These are phyloP conservation scores for Globisporangium irregulare DNA, from an alignment of 352 stramenopile genomes.

Conservation along the genomic window DNA sequence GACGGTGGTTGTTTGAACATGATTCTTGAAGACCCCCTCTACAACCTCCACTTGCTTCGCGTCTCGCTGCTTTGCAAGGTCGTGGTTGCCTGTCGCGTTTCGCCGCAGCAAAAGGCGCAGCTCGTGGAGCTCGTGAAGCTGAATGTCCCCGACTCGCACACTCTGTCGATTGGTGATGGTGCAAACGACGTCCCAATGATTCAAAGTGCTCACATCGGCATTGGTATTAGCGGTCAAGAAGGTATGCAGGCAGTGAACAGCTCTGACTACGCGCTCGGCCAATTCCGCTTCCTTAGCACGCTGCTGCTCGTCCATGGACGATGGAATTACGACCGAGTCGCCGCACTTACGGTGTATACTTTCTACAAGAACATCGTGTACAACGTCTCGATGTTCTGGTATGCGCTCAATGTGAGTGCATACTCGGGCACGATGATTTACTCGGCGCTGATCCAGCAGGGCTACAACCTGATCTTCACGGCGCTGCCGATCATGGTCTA, in stretches of 20 bases:
- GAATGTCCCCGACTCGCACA: slow-evolving; percentile 80
- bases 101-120: slow-evolving; percentile 97
- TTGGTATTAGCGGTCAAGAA: slow-evolving; percentile 97
- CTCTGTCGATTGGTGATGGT: slow-evolving; percentile 88
- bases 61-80: slow-evolving; percentile 91
- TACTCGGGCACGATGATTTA: slow-evolving; percentile 92
- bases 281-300: slow-evolving; percentile 78
- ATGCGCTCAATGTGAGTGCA: slow-evolving; percentile 78
- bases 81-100: slow-evolving; percentile 98
- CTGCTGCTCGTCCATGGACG: slow-evolving; percentile 79
- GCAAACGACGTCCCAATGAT: slow-evolving; percentile 92
- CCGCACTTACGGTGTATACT: slow-evolving; percentile 88
- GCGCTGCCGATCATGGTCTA: slow-evolving; percentile 90
- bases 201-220: slow-evolving; percentile 85
- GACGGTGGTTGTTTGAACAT: slow-evolving; percentile 91
- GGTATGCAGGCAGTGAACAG: slow-evolving; percentile 94
- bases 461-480: slow-evolving; percentile 96
- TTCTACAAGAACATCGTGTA: slow-evolving; percentile 94
- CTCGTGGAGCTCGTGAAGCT: slow-evolving; percentile 95
- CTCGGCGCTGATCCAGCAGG: slow-evolving; percentile 79
- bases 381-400: slow-evolving; percentile 90
- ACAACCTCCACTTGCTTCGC: slow-evolving; percentile 80
- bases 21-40: slow-evolving; percentile 66
- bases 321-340: slow-evolving; percentile 86
- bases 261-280: slow-evolving; percentile 78